Evolutionary conservation across 1,139 yeast species (phyloP).

Genomic region (Saccharomyces hybrid): DNA sequence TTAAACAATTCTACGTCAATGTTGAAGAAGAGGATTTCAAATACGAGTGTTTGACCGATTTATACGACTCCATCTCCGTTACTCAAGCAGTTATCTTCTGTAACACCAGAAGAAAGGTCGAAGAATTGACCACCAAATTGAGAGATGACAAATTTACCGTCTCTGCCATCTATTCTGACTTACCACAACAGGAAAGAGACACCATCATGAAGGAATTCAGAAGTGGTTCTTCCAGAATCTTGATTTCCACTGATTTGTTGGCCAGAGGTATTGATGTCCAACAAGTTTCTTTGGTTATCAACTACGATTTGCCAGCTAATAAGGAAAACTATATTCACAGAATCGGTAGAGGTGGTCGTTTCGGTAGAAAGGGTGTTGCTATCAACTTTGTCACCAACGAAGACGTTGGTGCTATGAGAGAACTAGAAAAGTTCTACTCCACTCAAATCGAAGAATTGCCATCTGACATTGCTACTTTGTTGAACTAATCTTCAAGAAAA

Average conservation of each 20-base stretch:
- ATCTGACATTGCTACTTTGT: conserved; percentile 80
- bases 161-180: too few relatives aligned
- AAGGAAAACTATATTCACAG: too few relatives aligned
- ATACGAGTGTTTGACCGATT: conserved; percentile 92
- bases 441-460: conserved; percentile 99
- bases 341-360: conserved; percentile 99
- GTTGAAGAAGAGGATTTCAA: conserved; percentile 91
- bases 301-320: conserved; percentile 96
- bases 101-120: too few relatives aligned
- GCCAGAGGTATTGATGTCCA: conserved; percentile 99
- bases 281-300: conserved; percentile 96
- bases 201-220: too few relatives aligned
- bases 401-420: conserved; percentile 92
- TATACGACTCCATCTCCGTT: conserved; percentile 94
- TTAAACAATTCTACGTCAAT: conserved; percentile 91
- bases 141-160: too few relatives aligned
- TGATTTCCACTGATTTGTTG: too few relatives aligned
- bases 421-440: conserved; percentile 95
- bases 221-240: too few relatives aligned
- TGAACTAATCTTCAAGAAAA: conserved; percentile 28
- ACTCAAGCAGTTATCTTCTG: too few relatives aligned
- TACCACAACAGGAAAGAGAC: too few relatives aligned
- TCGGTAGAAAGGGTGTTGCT: conserved; percentile 99
- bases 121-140: too few relatives aligned
- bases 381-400: conserved; percentile 91